Base-by-base conservation (phyloP, 2,329 filamentous ascomycete genomes). In the Pseudonectria foliicola region DNA sequence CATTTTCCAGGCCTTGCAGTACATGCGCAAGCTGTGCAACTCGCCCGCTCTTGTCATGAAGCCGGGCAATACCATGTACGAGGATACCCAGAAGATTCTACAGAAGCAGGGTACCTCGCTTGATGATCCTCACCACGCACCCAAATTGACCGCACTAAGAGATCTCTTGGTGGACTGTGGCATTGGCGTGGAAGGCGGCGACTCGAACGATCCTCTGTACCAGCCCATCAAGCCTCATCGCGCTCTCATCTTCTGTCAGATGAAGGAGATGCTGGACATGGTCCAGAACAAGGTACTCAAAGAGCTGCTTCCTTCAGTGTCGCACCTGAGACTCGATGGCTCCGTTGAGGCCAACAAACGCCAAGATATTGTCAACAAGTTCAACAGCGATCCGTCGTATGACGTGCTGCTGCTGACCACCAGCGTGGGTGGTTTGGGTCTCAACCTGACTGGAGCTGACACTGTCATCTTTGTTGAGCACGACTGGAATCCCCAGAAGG, bases 211-310 rank as follows among this genome's bases (percentile, higher is more conserved):
- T 40, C 74, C 75, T 3, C 64, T 79, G 12, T 79, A 79, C 52
- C 74, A 86, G 59, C 93, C 89, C 27, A 93, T 98, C 58, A 95
- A 92, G 42, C 92, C 90, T 21, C 92, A 98, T 57, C 85, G 92
- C 29, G 93, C 92, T 1, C 76, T 98, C 18, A 84, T 98, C 48
- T 98, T 98, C 71, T 98, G 92, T 54, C 92, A 98, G 60, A 95
- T 98, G 87, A 98, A 98, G 64, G 92, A 98, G 61, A 98, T 98
- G 93, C 73, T 98, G 15, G 92, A 98, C 60, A 96, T 98, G 77
- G 93, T 98, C 3, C 89, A 96, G 57, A 87, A 84, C 51, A 89
- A 90, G 38, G 92, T 98, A 1, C 67, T 98, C 26, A 87, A 86
- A 59, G 83, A 84, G 53, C 73, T 96, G 63, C 73, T 98, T n/a